phyloP scores from a whole-genome alignment of 2,329 filamentous ascomycete species.

The Lizonia empirigonia region DNA sequence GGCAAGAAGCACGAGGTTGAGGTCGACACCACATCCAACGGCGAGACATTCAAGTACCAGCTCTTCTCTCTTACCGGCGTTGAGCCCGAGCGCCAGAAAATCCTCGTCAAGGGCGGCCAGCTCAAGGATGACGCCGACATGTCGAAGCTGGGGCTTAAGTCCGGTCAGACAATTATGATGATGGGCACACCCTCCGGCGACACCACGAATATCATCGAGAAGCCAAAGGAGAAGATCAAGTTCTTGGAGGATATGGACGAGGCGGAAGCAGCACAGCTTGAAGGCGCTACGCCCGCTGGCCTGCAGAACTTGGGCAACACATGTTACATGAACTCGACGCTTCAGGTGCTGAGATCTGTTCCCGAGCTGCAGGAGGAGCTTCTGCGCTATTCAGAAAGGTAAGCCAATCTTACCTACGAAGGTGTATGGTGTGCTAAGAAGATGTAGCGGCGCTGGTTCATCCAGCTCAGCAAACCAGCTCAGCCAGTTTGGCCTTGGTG shows the following conservation, averaged over 20 bases:
- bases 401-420: constrained; percentile 4
- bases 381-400: constrained; percentile 61
- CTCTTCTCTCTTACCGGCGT: constrained; percentile 94
- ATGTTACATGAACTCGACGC: constrained; percentile 95
- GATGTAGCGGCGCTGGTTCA: constrained; percentile 37
- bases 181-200: constrained; percentile 84
- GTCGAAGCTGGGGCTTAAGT: constrained; percentile 81
- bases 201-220: constrained; percentile 64
- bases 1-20: constrained; percentile 96
- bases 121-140: constrained; percentile 94
- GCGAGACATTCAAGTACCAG: constrained; percentile 94
- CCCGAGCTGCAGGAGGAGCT: constrained; percentile 88
- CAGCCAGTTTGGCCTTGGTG: constrained; percentile 61
- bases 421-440: constrained; percentile 16
- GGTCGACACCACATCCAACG: constrained; percentile 80
- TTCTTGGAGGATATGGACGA: constrained; percentile 99
- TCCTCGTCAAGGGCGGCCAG: constrained; percentile 90
- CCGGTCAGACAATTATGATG: constrained; percentile 90
- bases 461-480: constrained; percentile 43
- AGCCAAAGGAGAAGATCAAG: constrained; percentile 78
- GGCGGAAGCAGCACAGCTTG: constrained; percentile 81
- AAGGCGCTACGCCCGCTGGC: constrained; percentile 84
- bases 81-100: constrained; percentile 94
- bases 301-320: constrained; percentile 95
- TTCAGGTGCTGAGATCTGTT: constrained; percentile 87